Evolutionary conservation across 2,329 filamentous ascomycete species (phyloP), one percentile per base, ranked within the genome.

Genomic region (Xylariaceae sp.): DNA sequence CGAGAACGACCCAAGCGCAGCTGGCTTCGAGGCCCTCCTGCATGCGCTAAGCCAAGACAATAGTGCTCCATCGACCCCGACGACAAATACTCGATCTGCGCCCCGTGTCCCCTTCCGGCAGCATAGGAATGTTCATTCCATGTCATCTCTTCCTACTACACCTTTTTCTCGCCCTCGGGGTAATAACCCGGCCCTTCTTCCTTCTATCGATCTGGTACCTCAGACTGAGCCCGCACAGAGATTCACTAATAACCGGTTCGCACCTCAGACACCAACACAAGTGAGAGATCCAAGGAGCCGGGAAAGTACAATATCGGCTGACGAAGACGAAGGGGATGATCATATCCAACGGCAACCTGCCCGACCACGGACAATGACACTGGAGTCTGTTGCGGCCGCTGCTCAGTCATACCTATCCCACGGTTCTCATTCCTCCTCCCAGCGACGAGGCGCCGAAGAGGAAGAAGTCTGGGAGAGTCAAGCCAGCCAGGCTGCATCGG

Each of bases 91-190:
- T 64, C 76, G 69, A 46, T 69, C 64, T 52, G 70, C 63, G 21
- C 71, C 64, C 49, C 75, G 67, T 64, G 76, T 71, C 59, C 75
- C 64, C 47, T 70, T 77, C 44, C 80, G 80, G 45, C 89, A 95
- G 63, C 80, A 77, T 16, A 82, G 89, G 55, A 87, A 85, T 47
- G 80, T 83, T 22, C 88, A 94, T 63, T 93, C 88, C 36, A 73
- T 95, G 64, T 94, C 90, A 1, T 93, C 90, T 1, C 72, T 95
- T 5, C 89, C 89, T 6, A 82, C 82, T 5, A 95, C 89, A 2
- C 88, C 89, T 8, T 75, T 80, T 12, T 65, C 73, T 35, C 75
- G 78, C 40, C 67, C 71, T 11, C 66, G 67, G 25, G 74, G 71
- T 32, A 69, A 72, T 33, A 73, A 75, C 38, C 66, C 69, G 14